phyloP scores from a whole-genome alignment of 371 early-diverging fungal genomes.

The Mortierella sp. region DNA sequence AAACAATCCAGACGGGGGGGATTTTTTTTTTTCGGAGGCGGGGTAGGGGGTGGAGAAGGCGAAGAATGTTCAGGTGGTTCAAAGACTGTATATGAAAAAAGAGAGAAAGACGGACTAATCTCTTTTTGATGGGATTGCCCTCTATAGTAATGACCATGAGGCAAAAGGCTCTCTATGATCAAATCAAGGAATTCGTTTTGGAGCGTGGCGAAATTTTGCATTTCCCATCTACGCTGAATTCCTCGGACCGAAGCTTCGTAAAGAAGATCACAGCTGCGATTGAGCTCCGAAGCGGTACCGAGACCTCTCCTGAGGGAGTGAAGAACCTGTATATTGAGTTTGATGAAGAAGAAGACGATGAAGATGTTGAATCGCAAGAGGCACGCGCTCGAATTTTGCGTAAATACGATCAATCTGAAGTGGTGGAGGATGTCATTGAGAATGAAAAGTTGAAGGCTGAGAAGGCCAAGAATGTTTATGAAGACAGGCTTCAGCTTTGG shows the following conservation, averaged over 20 bases:
- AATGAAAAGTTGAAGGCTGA: constrained; percentile 56
- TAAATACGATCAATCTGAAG: constrained; percentile 71
- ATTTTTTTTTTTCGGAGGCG: no score
- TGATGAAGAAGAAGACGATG: constrained; percentile 63
- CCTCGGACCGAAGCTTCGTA: constrained; percentile 72
- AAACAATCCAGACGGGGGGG: no score
- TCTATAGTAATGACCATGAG: constrained; percentile 65
- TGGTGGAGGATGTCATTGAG: constrained; percentile 69
- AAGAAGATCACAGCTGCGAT: constrained; percentile 70
- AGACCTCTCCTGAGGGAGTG: constrained; percentile 54
- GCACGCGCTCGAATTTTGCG: constrained; percentile 74
- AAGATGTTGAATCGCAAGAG: constrained; percentile 65
- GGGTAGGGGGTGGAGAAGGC: no score
- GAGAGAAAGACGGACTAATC: no score
- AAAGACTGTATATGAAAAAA: no score
- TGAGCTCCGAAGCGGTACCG: constrained; percentile 61
- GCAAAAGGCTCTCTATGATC: constrained; percentile 66
- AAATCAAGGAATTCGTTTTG: constrained; percentile 65
- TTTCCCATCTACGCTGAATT: constrained; percentile 62
- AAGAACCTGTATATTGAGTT: constrained; percentile 64
- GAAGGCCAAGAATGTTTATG: constrained; percentile 65
- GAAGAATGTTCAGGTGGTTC: no score
- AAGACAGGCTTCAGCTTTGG: constrained; percentile 69
- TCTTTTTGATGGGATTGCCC: background rate
- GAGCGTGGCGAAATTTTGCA: constrained; percentile 56